Base-by-base conservation (phyloP, 768 basidiomycete species). In the Agrocybe chaxingu region DNA sequence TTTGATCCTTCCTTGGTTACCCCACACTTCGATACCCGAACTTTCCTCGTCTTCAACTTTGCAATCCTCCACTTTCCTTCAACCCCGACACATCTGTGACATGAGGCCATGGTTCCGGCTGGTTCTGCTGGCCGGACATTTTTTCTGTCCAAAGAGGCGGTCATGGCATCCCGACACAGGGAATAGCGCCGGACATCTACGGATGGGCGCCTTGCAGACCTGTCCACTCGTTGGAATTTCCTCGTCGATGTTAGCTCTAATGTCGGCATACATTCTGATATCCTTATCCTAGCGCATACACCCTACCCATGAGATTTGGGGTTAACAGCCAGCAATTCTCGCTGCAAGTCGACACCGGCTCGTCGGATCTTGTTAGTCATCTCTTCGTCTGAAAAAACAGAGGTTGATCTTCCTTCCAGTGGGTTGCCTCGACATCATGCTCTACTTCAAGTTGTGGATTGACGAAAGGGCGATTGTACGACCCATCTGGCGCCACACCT, bases 321-420 rank as follows among this genome's bases (percentile, higher is more conserved):
- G 47, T 64, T 6, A 66, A 62, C 7, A 60, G 60, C 31, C 77
- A 85, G 48, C 75, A 73, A 18, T 66, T 86, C 18, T 81, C 78
- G 5, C 67, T 91, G 2, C 88, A 90, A 60, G 77, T 92, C 34
- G 89, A 92, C 58, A 89, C 86, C 0, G 90, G 90, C 29, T 91
- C 90, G 0, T 87, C 87, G 0, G 89, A 92, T 68, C 72, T 89
- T 19, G 88, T 89, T 51, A 57, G 80, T 71, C 7, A 31, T 35
- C 19, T 34, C 3, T 9, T n/a, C 45, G 1, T 6, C 13, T 13
- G 31, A 18, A 6, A 16, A 35, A 33, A n/a, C 35, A 24, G 12
- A 30, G 9, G 31, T 34, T 18, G 33, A 19, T 31, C 16, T 41
- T 9, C 29, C 45, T n/a, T 46, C 4, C 53, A 90, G 89, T 92